Evolutionary conservation across 345 rosid genomes (phyloP), one percentile per base, ranked within the genome.

Genomic region (Moricandia moricandioides): DNA sequence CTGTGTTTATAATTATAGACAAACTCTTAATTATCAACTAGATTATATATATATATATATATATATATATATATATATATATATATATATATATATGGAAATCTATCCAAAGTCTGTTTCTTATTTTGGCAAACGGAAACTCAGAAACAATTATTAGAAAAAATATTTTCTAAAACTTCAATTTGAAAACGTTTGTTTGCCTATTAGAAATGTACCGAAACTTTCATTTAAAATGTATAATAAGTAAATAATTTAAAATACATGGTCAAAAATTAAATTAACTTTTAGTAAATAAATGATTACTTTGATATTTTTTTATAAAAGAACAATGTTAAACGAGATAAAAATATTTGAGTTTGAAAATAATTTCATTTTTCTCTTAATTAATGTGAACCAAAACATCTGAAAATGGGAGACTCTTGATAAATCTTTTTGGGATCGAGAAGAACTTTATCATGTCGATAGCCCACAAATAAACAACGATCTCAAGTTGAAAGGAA

Each of bases 401-500:
- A 51, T 8, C 57, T 8, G 21, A 51, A 51, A 51, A 18, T 17
- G 27, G 18, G 29, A 52, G 3, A 54, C 13, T 21, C 29, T 12
- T 54, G 18, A 8, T 54, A 54, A 54, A 21, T 11, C 2, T 10
- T 54, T 54, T 21, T 5, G 59, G 30, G 7, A 6, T 17, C 21
- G 27, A 17, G 18, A 54, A 9, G 6, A 73, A 29, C 43, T 39
- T 64, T 30, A 24, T 13, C 40, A 65, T 8, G 59, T 73, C 59
- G 52, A 58, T 58, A 57, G 31, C 70, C 62, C 70, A 63, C 40
- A 61, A 49, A 62, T 57, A 56, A 30, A 57, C 16, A 55, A 55
- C 8, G 8, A 56, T 43, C 33, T 73, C 58, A 31, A 43, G 47
- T 6, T 73, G 78, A 65, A 63, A 54, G 35, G 59, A 73, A 29